Base-by-base conservation (phyloP, 2,329 filamentous ascomycete genomes). In the Didymella exigua region DNA sequence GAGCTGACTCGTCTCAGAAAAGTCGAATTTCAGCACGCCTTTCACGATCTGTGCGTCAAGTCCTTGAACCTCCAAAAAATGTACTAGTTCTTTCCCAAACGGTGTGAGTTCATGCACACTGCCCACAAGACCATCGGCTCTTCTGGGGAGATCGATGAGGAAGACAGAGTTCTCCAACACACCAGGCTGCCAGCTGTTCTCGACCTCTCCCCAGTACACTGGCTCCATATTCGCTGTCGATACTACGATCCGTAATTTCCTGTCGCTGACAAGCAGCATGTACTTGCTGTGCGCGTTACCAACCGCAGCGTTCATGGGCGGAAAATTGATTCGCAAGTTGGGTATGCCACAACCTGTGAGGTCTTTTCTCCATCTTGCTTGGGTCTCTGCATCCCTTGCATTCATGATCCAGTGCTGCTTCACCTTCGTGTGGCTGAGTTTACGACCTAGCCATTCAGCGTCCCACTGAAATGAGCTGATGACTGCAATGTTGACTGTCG, bases 271-370 rank as follows among this genome's bases (percentile, higher is more conserved):
- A n/a, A 98, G 81, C 1, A 98, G 76, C 83, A 96, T 93, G 37
- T 98, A 80, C 71, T 99, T 98, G 44, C 91, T 96, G 75, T 98
- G 95, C 92, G 98, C 96, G 65, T 29, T 87, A 21, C 87, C 88
- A 5, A 85, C 77, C 41, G 84, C 79, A 1, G 86, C 84, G 34
- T 85, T 80, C 90, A 97, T 93, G 2, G 84, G 83, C 14, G 93
- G 93, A 69, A 98, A 96, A 70, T 90, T 92, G 50, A 87, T 64
- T 18, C 84, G 84, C 50, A 96, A 80, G 45, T 82, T 81, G 10
- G 70, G 69, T 61, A 83, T 77, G 9, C 69, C 72, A 5, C 41
- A 54, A 2, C 72, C 73, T 23, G 76, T 27, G 61, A 68, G 60
- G 13, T 64, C 72, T 45, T 53, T 63, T 46, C 52, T 43, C 48